phyloP scores from a whole-genome alignment of 2,329 filamentous ascomycete species.

The Trichoderma sp. region DNA sequence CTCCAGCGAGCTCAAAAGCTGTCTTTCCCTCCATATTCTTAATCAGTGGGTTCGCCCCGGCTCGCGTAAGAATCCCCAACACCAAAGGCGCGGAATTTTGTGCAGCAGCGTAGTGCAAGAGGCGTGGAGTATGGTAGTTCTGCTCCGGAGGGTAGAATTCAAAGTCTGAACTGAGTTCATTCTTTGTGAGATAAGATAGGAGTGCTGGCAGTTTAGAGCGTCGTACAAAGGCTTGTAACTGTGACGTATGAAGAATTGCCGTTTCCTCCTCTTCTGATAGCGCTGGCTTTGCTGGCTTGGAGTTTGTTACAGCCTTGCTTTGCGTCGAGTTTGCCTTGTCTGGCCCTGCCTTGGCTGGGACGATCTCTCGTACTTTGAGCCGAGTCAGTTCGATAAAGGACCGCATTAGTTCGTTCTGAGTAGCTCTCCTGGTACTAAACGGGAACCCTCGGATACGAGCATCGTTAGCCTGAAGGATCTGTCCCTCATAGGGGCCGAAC shows the following conservation, averaged over 20 bases:
- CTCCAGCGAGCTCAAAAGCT: conserved; percentile 81
- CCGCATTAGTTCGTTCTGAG: conserved; percentile 90
- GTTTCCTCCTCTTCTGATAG: conserved; percentile 80
- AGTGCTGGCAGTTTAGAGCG: conserved; percentile 87
- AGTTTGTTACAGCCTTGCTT: conserved; percentile 34
- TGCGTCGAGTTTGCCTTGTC: conserved; percentile 35
- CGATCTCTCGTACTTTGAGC: conserved; percentile 77
- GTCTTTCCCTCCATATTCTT: conserved; percentile 75
- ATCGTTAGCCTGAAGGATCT: conserved; percentile 77
- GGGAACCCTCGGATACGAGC: conserved; percentile 80
- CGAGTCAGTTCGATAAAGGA: conserved; percentile 91
- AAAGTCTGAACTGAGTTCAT: conserved; percentile 69
- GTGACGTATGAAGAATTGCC: conserved; percentile 77
- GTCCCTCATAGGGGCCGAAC: conserved; percentile 87
- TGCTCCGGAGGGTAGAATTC: conserved; percentile 68
- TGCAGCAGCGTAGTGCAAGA: conserved; percentile 80
- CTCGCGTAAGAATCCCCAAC: conserved; percentile 70
- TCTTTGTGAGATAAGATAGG: conserved; percentile 76
- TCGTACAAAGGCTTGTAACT: conserved; percentile 82
- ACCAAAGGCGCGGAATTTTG: conserved; percentile 78
- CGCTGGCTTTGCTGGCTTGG: conserved; percentile 60
- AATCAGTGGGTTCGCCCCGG: conserved; percentile 68
- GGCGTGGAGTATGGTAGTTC: conserved; percentile 76
- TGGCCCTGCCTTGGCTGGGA: conserved; percentile 56
- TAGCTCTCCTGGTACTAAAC: conserved; percentile 87